Conservation (phyloP, 1,284 basidiomycete genomes). For the Laetiporus sulphureus region DNA sequence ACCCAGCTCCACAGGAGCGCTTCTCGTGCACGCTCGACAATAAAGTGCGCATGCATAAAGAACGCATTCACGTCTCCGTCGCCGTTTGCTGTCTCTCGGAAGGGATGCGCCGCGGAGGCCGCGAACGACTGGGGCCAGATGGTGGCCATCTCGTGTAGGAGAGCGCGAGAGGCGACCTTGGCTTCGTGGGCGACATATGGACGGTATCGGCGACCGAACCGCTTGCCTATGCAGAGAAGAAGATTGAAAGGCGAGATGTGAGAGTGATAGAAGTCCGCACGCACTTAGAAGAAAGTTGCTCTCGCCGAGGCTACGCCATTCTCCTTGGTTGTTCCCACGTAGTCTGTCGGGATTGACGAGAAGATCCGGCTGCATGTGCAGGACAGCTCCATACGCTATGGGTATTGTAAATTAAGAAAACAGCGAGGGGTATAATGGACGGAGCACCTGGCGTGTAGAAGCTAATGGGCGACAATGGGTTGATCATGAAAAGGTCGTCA, state of each 20-base stretch:
- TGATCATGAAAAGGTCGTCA: conserved; percentile 25
- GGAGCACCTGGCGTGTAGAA: conserved; percentile 23
- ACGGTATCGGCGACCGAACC: conserved; percentile 29
- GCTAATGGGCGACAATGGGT: conserved; percentile 18
- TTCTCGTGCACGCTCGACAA: conserved; percentile 34
- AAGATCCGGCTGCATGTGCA: conserved; percentile 22
- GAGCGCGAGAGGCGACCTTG: conserved; percentile 25
- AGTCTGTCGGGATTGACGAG: conserved; percentile 21
- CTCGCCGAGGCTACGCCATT: conserved; percentile 28
- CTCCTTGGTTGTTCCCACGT: conserved; percentile 16
- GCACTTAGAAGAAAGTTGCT: conserved; percentile 22
- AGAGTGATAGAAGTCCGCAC: no score
- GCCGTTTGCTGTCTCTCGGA: conserved; percentile 25
- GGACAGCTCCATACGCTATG: conserved; percentile 25
- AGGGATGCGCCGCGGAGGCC: conserved; percentile 26
- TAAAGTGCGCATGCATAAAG: conserved; percentile 29
- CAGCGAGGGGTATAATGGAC: neutral
- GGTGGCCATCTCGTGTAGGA: conserved; percentile 25
- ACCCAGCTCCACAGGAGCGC: conserved; percentile 35
- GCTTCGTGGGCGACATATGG: conserved; percentile 36
- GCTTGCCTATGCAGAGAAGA: conserved; percentile 24
- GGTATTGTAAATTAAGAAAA: neutral
- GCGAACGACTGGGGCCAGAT: conserved; percentile 23
- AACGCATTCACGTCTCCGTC: conserved; percentile 29
- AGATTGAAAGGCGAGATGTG: no score